Conservation (phyloP, 2,329 filamentous ascomycete species). For the Aspergillus ruber region DNA sequence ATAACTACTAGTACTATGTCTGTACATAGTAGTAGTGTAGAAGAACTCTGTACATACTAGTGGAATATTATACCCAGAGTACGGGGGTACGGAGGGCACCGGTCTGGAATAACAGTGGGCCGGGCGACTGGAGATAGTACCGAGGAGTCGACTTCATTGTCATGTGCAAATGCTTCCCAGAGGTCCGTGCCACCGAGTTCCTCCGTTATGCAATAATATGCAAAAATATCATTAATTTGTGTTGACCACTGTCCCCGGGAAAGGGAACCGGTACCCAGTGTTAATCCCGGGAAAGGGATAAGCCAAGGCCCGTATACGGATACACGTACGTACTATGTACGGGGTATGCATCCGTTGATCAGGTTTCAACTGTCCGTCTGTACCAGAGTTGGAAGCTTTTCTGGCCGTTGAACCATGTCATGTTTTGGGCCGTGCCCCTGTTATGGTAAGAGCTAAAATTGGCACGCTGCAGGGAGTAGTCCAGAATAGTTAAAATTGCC, state of each 20-base stretch:
- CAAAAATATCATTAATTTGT: background rate
- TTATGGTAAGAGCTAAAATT: conserved; percentile 20
- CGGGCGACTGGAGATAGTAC: background rate
- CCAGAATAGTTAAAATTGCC: conserved; percentile 11
- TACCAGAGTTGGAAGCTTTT: background rate
- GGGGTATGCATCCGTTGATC: too few relatives aligned
- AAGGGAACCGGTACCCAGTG: background rate
- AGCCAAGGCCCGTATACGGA: background rate
- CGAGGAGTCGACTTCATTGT: background rate
- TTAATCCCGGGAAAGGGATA: background rate
- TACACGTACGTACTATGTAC: too few relatives aligned
- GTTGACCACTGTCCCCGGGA: background rate
- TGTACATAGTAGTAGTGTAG: too few relatives aligned
- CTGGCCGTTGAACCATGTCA: background rate
- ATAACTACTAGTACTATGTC: too few relatives aligned
- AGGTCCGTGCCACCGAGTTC: background rate
- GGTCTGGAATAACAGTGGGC: background rate
- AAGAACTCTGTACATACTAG: too few relatives aligned
- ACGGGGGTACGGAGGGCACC: background rate
- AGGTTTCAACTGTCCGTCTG: too few relatives aligned
- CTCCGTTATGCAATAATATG: background rate
- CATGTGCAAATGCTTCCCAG: background rate
- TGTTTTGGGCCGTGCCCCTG: conserved; percentile 2
- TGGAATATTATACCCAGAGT: background rate
- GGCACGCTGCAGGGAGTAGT: conserved; percentile 3